phyloP scores from a whole-genome alignment of 805 yeast species.

The Metschnikowia orientalis region DNA sequence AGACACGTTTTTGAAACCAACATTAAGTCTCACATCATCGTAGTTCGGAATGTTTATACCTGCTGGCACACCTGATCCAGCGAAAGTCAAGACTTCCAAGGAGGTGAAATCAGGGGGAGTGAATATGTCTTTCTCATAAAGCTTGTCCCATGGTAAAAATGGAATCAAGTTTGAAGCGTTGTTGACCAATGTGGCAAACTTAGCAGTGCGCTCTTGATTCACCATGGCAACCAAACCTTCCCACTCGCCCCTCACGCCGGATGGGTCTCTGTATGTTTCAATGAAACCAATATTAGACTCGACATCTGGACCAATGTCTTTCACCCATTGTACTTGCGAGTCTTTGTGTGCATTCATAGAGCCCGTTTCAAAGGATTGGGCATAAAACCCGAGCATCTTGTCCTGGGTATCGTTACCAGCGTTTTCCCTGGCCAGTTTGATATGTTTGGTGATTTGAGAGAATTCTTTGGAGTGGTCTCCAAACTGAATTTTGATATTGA shows the following conservation, averaged over 20 bases:
- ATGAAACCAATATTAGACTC: slow-evolving; percentile 83
- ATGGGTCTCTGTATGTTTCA: slow-evolving; percentile 89
- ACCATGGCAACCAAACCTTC: slow-evolving; percentile 90
- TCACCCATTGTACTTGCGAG: slow-evolving; percentile 84
- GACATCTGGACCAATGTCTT: slow-evolving; percentile 70
- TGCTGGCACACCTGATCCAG: slow-evolving; percentile 88
- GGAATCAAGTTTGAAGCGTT: slow-evolving; percentile 62
- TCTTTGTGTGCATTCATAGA: slow-evolving; percentile 81
- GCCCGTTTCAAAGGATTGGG: slow-evolving; percentile 71
- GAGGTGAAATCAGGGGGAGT: slow-evolving; percentile 93
- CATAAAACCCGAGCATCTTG: slow-evolving; percentile 62
- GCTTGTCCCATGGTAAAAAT: slow-evolving; percentile 71
- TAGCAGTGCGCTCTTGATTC: slow-evolving; percentile 78
- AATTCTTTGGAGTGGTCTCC: slow-evolving; percentile 79
- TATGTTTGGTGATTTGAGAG: slow-evolving; percentile 48
- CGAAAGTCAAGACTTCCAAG: slow-evolving; percentile 81
- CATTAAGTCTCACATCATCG: slow-evolving; percentile 77
- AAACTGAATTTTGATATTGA: slow-evolving; percentile 51
- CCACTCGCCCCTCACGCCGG: slow-evolving; percentile 92
- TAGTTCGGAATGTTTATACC: slow-evolving; percentile 92
- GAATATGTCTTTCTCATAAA: slow-evolving; percentile 77
- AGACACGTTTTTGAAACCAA: slow-evolving; percentile 87
- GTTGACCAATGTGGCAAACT: slow-evolving; percentile 65
- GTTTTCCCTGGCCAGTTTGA: slow-evolving; percentile 52
- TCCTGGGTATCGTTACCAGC: slow-evolving; percentile 73